Conservation (phyloP, 345 rosid species). For the Bretschneidera sinensis region DNA sequence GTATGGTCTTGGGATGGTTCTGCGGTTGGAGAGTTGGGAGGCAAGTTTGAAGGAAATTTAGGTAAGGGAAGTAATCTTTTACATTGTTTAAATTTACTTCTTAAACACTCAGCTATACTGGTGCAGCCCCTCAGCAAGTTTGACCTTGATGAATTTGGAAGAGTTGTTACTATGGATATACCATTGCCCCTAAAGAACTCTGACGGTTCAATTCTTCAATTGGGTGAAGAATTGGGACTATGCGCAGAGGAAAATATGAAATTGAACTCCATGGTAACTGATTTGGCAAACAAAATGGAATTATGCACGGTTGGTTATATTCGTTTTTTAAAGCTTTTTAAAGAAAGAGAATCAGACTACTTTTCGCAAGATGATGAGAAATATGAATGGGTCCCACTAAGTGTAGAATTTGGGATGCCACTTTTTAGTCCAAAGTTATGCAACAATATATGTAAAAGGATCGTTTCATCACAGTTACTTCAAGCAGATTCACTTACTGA, state of each 20-base stretch:
- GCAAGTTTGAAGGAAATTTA: slow-evolving; percentile 89
- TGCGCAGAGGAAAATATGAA: slow-evolving; percentile 52
- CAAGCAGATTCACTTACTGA: slow-evolving; percentile 78
- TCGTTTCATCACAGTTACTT: slow-evolving; percentile 70
- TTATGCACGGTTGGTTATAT: slow-evolving; percentile 79
- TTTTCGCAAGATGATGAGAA: slow-evolving; percentile 58
- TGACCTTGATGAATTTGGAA: slow-evolving; percentile 85
- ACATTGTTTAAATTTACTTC: slow-evolving; percentile 91
- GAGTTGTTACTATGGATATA: slow-evolving; percentile 69
- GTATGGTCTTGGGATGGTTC: slow-evolving; percentile 99
- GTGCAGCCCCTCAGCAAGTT: slow-evolving; percentile 82
- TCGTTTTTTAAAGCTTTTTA: slow-evolving; percentile 74
- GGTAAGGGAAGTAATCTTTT: slow-evolving; percentile 81
- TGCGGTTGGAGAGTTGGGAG: slow-evolving; percentile 85
- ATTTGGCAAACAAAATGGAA: slow-evolving; percentile 63
- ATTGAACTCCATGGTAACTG: slow-evolving; percentile 54
- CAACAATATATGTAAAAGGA: slow-evolving; percentile 77
- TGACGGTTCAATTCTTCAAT: slow-evolving; percentile 64
- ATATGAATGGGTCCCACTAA: slow-evolving; percentile 89
- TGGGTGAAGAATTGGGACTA: slow-evolving; percentile 79
- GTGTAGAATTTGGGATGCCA: slow-evolving; percentile 89
- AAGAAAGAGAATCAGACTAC: slow-evolving; percentile 52
- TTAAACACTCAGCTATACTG: slow-evolving; percentile 75
- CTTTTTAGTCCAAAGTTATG: slow-evolving; percentile 91
- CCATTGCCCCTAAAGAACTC: slow-evolving; percentile 82